phyloP scores from a whole-genome alignment of 306 rosid genomes.

The Glycyrrhiza uralensis region DNA sequence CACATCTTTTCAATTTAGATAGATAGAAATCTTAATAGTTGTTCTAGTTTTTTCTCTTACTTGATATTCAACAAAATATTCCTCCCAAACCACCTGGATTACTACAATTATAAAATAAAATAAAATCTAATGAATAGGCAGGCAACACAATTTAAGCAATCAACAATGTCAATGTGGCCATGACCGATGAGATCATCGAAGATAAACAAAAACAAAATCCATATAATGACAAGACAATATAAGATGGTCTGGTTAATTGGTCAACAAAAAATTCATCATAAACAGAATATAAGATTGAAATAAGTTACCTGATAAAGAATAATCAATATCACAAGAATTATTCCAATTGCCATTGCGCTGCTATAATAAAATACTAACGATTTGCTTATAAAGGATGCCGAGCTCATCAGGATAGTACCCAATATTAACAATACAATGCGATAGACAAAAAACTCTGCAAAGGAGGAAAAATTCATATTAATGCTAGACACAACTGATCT shows the following conservation, averaged over 20 bases:
- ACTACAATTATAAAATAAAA: not conserved
- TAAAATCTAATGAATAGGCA: not conserved
- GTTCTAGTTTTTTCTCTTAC: not conserved
- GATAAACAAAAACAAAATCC: not conserved
- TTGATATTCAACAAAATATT: conserved; percentile 6
- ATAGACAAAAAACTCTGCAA: conserved; percentile 66
- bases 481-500: not conserved
- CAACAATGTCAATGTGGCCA: conserved; percentile 9
- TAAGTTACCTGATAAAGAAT: conserved; percentile 84
- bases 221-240: conserved; percentile 7
- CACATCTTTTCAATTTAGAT: not conserved
- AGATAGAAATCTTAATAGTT: not conserved
- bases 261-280: conserved; percentile 1
- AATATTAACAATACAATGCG: conserved; percentile 53
- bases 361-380: conserved; percentile 76
- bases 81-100: not conserved
- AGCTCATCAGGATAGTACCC: conserved; percentile 69
- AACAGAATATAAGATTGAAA: not conserved
- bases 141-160: not conserved
- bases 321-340: conserved; percentile 71
- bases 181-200: not conserved
- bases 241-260: not conserved
- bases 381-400: conserved; percentile 64
- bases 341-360: conserved; percentile 79
- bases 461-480: conserved; percentile 2